Percentiles rank a stretch among this genome's conserved stretches.
These are phyloP conservation scores for Clavulina sp. DNA, from an alignment of 768 basidiomycete species.

Conservation along the genomic window DNA sequence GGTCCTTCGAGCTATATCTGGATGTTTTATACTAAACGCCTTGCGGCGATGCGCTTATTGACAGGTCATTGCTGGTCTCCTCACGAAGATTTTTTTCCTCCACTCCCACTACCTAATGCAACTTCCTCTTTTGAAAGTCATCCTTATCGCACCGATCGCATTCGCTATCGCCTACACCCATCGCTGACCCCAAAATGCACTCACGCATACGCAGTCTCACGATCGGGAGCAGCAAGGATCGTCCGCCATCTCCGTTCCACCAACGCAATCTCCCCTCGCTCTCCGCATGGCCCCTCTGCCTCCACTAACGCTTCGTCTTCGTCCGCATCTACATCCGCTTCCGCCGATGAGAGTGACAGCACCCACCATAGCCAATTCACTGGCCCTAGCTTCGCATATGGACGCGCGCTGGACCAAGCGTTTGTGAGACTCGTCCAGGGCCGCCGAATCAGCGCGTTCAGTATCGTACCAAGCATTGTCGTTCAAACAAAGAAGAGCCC, in stretches of 20 bases:
- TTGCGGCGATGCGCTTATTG: too few species aligned
- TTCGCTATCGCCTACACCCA: constrained; percentile 26
- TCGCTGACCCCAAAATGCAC: constrained; percentile 51
- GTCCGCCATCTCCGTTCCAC: constrained; percentile 40
- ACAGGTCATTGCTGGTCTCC: constrained; percentile 67
- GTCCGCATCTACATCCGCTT: too few species aligned
- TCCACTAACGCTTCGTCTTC: too few species aligned
- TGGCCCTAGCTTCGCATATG: constrained; percentile 43
- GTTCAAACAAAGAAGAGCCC: constrained; percentile 39
- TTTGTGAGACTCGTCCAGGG: constrained; percentile 46
- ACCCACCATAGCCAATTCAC: background rate
- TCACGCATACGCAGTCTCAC: constrained; percentile 51
- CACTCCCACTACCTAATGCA: constrained; percentile 24
- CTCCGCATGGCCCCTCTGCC: background rate
- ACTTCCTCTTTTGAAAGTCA: background rate
- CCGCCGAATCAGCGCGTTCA: constrained; percentile 38
- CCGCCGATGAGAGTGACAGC: background rate
- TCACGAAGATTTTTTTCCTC: constrained; percentile 45
- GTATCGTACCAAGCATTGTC: constrained; percentile 48
- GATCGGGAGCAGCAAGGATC: constrained; percentile 40
- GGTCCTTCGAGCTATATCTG: too few species aligned
- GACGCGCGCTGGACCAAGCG: constrained; percentile 60
- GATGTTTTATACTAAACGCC: too few species aligned
- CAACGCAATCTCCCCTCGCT: background rate
- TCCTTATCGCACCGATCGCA: background rate